Percentiles rank a stretch among this genome's conserved stretches.
Conservation (phyloP, 2,329 filamentous ascomycete species). For the Pseudocercospora musae region DNA sequence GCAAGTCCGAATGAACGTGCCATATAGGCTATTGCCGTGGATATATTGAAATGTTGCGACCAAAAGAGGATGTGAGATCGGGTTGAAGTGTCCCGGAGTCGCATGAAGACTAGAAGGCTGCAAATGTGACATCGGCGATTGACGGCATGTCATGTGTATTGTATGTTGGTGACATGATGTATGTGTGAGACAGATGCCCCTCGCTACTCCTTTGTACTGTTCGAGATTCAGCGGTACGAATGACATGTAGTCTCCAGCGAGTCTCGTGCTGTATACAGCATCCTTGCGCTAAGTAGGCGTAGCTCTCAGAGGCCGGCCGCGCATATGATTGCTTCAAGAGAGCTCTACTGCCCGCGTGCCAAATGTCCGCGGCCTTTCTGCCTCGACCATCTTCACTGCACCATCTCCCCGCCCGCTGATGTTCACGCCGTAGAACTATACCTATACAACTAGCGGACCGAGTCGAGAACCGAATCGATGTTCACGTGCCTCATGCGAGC, state of each 20-base stretch:
- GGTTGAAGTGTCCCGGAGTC: neutral
- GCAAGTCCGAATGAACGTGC: constrained; percentile 24
- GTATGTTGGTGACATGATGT: neutral
- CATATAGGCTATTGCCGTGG: constrained; percentile 26
- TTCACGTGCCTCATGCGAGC: neutral
- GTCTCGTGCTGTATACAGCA: no score
- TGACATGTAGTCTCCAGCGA: neutral
- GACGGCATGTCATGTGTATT: neutral
- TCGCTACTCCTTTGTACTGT: neutral
- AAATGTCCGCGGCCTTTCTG: neutral
- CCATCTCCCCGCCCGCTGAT: neutral
- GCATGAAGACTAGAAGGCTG: no score
- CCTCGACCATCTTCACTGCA: neutral
- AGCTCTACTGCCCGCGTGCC: constrained; percentile 2
- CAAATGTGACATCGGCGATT: neutral
- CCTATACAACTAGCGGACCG: neutral
- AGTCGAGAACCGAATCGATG: neutral
- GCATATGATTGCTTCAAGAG: constrained; percentile 2
- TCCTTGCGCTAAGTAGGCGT: neutral
- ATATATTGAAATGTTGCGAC: constrained; percentile 20
- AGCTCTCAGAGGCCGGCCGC: neutral
- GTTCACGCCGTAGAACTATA: neutral
- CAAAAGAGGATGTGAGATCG: neutral
- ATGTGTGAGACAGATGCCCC: neutral
- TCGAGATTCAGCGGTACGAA: neutral